Evolutionary conservation across 805 yeast genomes (phyloP).

Genomic region (Wickerhamomyces chambardii): DNA sequence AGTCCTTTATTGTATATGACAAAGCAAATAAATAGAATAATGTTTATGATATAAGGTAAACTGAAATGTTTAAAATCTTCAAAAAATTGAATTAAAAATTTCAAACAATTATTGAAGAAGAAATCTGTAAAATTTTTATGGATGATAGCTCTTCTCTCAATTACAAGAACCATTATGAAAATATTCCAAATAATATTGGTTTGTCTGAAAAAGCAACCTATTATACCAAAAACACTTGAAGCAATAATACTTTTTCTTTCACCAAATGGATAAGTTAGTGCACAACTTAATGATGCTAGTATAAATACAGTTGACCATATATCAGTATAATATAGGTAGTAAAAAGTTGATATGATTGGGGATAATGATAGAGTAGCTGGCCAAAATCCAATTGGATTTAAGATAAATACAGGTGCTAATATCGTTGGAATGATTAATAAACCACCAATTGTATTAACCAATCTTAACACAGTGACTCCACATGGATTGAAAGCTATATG

Average conservation of each 20-base stretch:
- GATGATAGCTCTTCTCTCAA: constrained; percentile 41
- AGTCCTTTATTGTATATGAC: constrained; percentile 69
- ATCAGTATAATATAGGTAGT: constrained; percentile 83
- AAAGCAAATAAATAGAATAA: constrained; percentile 45
- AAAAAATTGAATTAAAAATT: constrained; percentile 24
- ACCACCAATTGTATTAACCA: constrained; percentile 64
- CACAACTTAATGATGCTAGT: constrained; percentile 42
- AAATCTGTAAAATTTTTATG: constrained; percentile 28
- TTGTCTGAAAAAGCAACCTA: constrained; percentile 74
- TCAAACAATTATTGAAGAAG: constrained; percentile 28
- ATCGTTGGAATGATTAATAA: constrained; percentile 39
- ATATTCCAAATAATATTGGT: constrained; percentile 87
- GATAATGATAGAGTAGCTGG: constrained; percentile 35
- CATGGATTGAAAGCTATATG: constrained; percentile 12
- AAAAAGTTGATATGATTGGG: constrained; percentile 70
- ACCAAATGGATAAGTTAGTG: constrained; percentile 28
- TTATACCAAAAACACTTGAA: constrained; percentile 47
- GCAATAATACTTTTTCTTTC: constrained; percentile 23
- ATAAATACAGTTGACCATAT: constrained; percentile 81
- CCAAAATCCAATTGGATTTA: constrained; percentile 35
- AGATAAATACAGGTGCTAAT: constrained; percentile 26
- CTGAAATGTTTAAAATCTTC: constrained; percentile 23
- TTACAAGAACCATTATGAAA: constrained; percentile 42
- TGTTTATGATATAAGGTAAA: constrained; percentile 46
- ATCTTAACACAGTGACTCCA: constrained; percentile 34